Evolutionary conservation across 2,329 filamentous ascomycete genomes (phyloP).

Genomic region (Penicillium griseofulvum): DNA sequence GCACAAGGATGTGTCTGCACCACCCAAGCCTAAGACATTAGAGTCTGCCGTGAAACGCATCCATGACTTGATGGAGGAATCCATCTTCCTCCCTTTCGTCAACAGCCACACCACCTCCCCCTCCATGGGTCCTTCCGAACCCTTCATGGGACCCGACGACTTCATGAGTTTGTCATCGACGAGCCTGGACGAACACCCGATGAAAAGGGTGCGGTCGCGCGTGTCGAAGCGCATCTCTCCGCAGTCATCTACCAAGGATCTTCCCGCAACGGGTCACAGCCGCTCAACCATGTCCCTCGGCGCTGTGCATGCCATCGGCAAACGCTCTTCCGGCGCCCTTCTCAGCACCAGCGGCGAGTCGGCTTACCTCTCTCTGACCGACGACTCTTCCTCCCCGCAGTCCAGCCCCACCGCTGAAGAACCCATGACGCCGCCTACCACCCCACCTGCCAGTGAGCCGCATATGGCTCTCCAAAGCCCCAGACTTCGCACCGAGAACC

Average conservation of each 20-base stretch:
- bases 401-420: conserved; percentile 43
- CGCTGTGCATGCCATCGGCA: conserved; percentile 33
- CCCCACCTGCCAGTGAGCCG: conserved; percentile 48
- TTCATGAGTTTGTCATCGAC: conserved; percentile 32
- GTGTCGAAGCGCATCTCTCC: conserved; percentile 31
- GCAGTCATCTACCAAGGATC: conserved; percentile 32
- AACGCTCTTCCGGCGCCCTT: conserved; percentile 37
- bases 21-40: conserved; percentile 75
- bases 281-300: conserved; percentile 35
- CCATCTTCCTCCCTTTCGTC: conserved; percentile 86
- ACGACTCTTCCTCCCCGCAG: conserved; percentile 46
- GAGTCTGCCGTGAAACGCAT: conserved; percentile 83
- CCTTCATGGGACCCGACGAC: conserved; percentile 40
- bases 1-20: conserved; percentile 55
- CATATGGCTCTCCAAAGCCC: conserved; percentile 36
- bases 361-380: conserved; percentile 40
- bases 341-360: conserved; percentile 41
- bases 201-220: conserved; percentile 28
- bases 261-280: conserved; percentile 26
- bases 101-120: conserved; percentile 60
- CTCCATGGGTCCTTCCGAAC: conserved; percentile 46
- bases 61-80: conserved; percentile 96
- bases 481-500: conserved; percentile 46
- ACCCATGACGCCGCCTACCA: conserved; percentile 53
- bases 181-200: conserved; percentile 30